Percentiles rank a stretch among this genome's conserved stretches.
These are phyloP conservation scores for Ilyonectria destructans DNA, from an alignment of 2,329 filamentous ascomycete genomes.

Conservation along the genomic window DNA sequence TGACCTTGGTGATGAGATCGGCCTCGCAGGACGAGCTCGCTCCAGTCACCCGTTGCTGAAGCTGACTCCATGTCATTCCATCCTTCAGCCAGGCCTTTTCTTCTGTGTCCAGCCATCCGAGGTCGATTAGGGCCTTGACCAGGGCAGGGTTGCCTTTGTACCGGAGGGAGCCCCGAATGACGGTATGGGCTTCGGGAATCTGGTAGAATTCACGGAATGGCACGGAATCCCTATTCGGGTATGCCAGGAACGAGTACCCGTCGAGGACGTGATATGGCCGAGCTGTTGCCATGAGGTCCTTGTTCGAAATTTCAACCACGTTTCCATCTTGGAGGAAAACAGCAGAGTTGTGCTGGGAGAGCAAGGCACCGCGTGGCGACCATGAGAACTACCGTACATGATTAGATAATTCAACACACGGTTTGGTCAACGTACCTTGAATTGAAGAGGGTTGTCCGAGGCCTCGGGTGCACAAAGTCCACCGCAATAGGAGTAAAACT, in stretches of 20 bases:
- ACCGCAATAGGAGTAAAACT: conserved; percentile 79
- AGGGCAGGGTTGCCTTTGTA: conserved; percentile 81
- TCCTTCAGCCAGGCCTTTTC: conserved; percentile 38
- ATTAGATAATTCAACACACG: not conserved
- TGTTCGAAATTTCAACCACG: conserved; percentile 56
- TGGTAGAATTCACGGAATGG: conserved; percentile 78
- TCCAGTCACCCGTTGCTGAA: conserved; percentile 35
- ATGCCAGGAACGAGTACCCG: conserved; percentile 77
- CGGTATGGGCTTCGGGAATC: conserved; percentile 79
- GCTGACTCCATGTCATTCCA: conserved; percentile 44
- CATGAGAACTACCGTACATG: conserved; percentile 71
- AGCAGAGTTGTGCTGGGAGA: conserved; percentile 77
- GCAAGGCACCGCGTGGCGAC: conserved; percentile 77
- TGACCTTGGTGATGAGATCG: conserved; percentile 74
- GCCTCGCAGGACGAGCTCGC: conserved; percentile 41
- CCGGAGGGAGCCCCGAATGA: conserved; percentile 78
- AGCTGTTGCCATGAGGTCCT: conserved; percentile 76
- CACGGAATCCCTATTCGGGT: conserved; percentile 80
- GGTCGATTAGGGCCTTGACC: conserved; percentile 78
- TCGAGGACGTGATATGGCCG: conserved; percentile 75
- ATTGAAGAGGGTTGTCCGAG: conserved; percentile 64
- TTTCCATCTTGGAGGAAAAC: conserved; percentile 77
- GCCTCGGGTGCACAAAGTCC: conserved; percentile 71
- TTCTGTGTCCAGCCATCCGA: conserved; percentile 70
- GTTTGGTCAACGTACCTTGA: conserved; percentile 11